Evolutionary conservation across 352 stramenopile genomes (phyloP).

Genomic region (Phytophthora sansomeana): DNA sequence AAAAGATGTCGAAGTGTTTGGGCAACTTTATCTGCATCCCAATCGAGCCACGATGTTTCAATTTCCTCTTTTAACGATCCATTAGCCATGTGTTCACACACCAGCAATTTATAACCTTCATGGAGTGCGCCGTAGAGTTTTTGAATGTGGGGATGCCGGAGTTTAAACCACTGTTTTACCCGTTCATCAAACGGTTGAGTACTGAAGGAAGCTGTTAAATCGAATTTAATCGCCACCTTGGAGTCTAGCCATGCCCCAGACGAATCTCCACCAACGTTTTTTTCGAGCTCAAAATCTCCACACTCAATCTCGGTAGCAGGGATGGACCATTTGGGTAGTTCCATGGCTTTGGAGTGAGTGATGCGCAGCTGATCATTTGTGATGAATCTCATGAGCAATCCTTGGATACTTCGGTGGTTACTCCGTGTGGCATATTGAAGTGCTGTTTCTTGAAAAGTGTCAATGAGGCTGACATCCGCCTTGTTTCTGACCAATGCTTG

Average conservation of each 20-base stretch:
- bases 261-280: constrained; percentile 11
- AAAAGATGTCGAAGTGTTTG: neutral
- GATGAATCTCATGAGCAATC: too few species aligned
- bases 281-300: neutral
- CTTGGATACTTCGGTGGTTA: too few species aligned
- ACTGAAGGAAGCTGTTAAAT: neutral
- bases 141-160: constrained; percentile 17
- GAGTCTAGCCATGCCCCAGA: constrained; percentile 14
- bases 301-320: constrained; percentile 18
- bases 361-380: too few species aligned
- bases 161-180: constrained; percentile 7
- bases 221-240: constrained; percentile 18
- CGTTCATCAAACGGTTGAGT: constrained; percentile 7
- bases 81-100: constrained; percentile 16
- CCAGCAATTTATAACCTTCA: constrained; percentile 12
- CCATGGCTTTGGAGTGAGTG: too few species aligned
- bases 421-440: too few species aligned
- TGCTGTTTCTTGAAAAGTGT: too few species aligned
- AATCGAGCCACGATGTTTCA: neutral
- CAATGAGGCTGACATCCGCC: too few species aligned
- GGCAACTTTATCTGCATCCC: neutral
- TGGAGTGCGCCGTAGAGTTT: constrained; percentile 15
- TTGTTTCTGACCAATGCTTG: too few species aligned
- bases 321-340: too few species aligned
- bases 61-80: neutral